A percentile compares a stretch with the other conserved stretches of the same genome.
phyloP scores from a whole-genome alignment of 306 rosid species.

The Begonia masoniana region DNA sequence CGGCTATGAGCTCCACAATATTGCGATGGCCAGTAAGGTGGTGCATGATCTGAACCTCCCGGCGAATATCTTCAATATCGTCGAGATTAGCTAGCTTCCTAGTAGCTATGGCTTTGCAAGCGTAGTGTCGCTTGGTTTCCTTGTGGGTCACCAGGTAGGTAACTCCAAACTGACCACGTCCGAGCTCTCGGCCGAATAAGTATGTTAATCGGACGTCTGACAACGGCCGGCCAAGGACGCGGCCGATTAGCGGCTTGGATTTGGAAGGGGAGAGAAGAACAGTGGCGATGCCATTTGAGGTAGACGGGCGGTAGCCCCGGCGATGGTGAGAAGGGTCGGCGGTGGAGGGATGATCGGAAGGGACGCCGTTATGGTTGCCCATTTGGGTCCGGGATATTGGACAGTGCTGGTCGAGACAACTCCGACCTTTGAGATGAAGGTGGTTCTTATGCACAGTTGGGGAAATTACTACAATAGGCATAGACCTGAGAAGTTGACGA shows the following conservation, averaged over 20 bases:
- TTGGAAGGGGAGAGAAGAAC: conserved; percentile 53
- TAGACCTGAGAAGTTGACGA: too few relatives aligned
- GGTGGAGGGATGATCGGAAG: conserved; percentile 14
- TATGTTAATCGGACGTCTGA: conserved; percentile 61
- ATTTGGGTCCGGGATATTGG: conserved; percentile 10
- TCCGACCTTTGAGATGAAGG: too few relatives aligned
- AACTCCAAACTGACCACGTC: conserved; percentile 92
- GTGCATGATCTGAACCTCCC: conserved; percentile 97
- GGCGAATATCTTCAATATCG: conserved; percentile 72
- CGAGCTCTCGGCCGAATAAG: conserved; percentile 82
- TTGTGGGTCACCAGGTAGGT: conserved; percentile 74
- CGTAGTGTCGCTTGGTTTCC: conserved; percentile 52
- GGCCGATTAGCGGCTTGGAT: conserved; percentile 45
- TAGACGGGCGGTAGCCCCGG: background rate
- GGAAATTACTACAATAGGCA: too few relatives aligned
- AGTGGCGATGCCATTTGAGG: conserved; percentile 15
- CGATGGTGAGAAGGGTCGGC: conserved; percentile 3
- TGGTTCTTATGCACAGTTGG: too few relatives aligned
- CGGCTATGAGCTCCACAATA: conserved; percentile 80
- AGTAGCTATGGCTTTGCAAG: conserved; percentile 84
- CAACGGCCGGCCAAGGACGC: conserved; percentile 68
- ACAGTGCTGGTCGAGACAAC: background rate
- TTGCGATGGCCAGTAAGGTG: conserved; percentile 92
- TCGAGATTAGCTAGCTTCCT: conserved; percentile 60
- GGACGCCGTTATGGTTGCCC: conserved; percentile 42